These are phyloP conservation scores for Rhododendron henanense DNA, from an alignment of 148 eudicot genomes.

Conservation along the genomic window DNA sequence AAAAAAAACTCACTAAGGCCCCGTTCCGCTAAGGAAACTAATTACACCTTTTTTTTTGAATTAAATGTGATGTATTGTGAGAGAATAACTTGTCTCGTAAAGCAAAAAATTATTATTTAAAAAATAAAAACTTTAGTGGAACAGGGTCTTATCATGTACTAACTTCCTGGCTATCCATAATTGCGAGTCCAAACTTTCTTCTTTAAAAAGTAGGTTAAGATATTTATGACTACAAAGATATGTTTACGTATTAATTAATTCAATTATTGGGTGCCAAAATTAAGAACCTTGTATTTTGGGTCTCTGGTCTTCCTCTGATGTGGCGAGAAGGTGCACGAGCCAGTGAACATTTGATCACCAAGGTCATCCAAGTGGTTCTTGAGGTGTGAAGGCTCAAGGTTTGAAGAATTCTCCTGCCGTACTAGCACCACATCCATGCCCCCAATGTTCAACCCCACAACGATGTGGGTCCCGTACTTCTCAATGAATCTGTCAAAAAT, in stretches of 20 bases:
- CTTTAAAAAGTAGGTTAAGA: not conserved
- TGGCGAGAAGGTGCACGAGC: conserved; percentile 52
- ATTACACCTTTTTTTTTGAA: too few relatives aligned
- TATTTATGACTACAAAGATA: not conserved
- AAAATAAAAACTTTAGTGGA: too few relatives aligned
- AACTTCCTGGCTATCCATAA: too few relatives aligned
- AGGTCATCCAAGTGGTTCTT: conserved; percentile 65
- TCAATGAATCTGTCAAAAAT: conserved; percentile 63
- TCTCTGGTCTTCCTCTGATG: conserved; percentile 29
- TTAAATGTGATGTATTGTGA: too few relatives aligned
- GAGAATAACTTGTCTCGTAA: too few relatives aligned
- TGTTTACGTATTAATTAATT: not conserved
- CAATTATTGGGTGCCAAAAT: not conserved
- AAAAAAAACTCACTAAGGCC: too few relatives aligned
- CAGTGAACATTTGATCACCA: conserved; percentile 71
- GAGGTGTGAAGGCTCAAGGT: conserved; percentile 54
- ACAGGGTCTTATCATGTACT: too few relatives aligned
- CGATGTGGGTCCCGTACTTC: conserved; percentile 79
- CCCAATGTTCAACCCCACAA: conserved; percentile 83
- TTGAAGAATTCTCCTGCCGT: conserved; percentile 69
- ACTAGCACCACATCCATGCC: conserved; percentile 69
- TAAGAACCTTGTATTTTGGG: conserved; percentile 44
- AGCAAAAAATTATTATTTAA: too few relatives aligned
- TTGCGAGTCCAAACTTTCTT: too few relatives aligned
- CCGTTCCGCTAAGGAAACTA: too few relatives aligned